Base-by-base conservation (phyloP, 169 alveolate species). In the Fabrea salina region DNA sequence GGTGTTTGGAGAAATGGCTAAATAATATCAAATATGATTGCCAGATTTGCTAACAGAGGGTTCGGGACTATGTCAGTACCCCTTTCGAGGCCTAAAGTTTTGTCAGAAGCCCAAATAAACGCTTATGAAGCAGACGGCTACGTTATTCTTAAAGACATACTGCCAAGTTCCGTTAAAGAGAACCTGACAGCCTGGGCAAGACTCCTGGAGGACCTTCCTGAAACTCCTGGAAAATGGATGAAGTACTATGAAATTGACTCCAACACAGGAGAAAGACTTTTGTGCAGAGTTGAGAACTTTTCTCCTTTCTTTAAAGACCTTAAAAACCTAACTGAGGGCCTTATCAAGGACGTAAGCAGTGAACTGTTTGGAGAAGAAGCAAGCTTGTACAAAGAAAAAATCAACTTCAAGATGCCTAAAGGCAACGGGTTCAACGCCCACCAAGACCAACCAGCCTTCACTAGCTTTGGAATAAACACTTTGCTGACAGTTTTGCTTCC, bases 401-500 rank as follows among this genome's bases (percentile, higher is more conserved):
- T 67, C 39, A 67, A 67, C 59, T 67, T 67, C 64, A 67, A 67
- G 30, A 22, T 43, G 8, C 59, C 78, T 43, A 39, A 27, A n/a
- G 78, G 78, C 16, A 67, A 43, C 30, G 78, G 78, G n/a, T 67
- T 43, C 32, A 43, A 25, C 13, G 61, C 78, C 30, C 78, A 67
- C 37, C 59, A 67, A 67, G 78, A 67, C 27, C 61, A 37, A 16
- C 78, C 78, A 19, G 78, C 78, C 56, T 67, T 67, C 27, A 59
- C 44, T n/a, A 19, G 32, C 16, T 67, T 67, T 41, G 78, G 78
- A n/a, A 11, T 43, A 2, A 67, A 39, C 16, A 41, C 39, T 11
- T 30, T 43, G 16, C 22, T 67, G 61, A 41, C 78, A 67, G 78
- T 67, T 19, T 32, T 67, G 11, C 61, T 67, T 25, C 78, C 78